Base-by-base conservation (phyloP, 495 filamentous ascomycete species). In the Hyaloscypha hepaticicola region DNA sequence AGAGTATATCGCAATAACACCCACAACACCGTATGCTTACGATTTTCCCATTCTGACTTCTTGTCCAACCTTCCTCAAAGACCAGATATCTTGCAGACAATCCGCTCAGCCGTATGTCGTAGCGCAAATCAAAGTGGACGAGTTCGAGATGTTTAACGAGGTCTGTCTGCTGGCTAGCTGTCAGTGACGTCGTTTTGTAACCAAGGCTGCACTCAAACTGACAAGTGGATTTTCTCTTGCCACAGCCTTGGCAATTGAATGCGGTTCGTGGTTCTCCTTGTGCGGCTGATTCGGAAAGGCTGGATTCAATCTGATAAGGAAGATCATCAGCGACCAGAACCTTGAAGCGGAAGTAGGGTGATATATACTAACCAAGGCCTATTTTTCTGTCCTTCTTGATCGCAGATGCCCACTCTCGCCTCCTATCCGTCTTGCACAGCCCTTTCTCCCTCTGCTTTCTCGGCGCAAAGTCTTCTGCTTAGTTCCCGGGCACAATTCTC, bases 41-140 rank as follows among this genome's bases (percentile, higher is more conserved):
- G 68, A 70, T 65, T 70, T 70, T 26, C 68, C 68, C 68, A 70
- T 70, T 27, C 61, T 70, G 41, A n/a, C n/a, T 53, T 49, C 53
- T 58, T 45, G 22, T 53, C 14, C 45, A 56, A 26, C 26, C 58
- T 57, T 58, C 34, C n/a, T 52, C 9, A 25, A 5, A 48, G 27
- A 26, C 19, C 26, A n/a, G 29, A 33, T 8, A 16, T 16, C 12
- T 4, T 45, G 4, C 0, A 16, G 1, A 11, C 24, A 48, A 48
- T 26, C 19, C 29, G 51, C 11, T 48, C 34, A 49, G 21, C 4
- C 25, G 41, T 19, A 45, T 27, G 21, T 14, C 24, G 53, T 25
- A 24, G 22, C 22, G 21, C 21, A 12, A 28, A 26, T 53, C 50
- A 11, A 56, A 11, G 12, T 14, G 52, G n/a, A 0, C 26, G 19